phyloP scores from a whole-genome alignment of 106 monocot species.

The Hemerocallis citrina region DNA sequence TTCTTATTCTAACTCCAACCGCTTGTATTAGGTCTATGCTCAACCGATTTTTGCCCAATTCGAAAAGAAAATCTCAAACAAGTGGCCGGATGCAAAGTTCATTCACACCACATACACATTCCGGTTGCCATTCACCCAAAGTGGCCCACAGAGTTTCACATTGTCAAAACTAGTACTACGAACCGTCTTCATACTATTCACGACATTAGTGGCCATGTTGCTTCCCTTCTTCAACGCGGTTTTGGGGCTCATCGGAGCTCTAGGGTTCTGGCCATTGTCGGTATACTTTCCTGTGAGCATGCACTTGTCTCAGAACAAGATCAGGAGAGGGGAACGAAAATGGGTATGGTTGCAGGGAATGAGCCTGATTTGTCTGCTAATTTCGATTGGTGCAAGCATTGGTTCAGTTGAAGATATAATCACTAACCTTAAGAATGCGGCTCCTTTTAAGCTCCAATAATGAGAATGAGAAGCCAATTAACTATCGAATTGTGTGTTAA shows the following conservation, averaged over 20 bases:
- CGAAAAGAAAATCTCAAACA: conserved; percentile 16
- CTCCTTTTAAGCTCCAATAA: conserved; percentile 45
- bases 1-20: no score
- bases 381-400: conserved; percentile 35
- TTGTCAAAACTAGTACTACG: conserved; percentile 45
- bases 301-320: conserved; percentile 37
- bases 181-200: conserved; percentile 35
- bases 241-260: conserved; percentile 48
- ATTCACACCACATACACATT: conserved; percentile 32
- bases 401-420: conserved; percentile 49
- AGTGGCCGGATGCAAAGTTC: conserved; percentile 49
- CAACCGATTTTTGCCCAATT: conserved; percentile 45
- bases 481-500: no score
- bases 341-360: conserved; percentile 43
- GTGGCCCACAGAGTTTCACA: conserved; percentile 17
- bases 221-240: conserved; percentile 67
- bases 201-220: conserved; percentile 56
- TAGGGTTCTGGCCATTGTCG: conserved; percentile 57
- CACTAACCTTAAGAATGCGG: conserved; percentile 32
- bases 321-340: conserved; percentile 24
- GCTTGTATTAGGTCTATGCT: conserved; percentile 36
- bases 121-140: conserved; percentile 7
- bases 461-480: no score
- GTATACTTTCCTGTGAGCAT: conserved; percentile 66
- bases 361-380: conserved; percentile 32